Evolutionary conservation across 495 filamentous ascomycete species (phyloP), one percentile per base, ranked within the genome.

Genomic region (Tuber calosporum): DNA sequence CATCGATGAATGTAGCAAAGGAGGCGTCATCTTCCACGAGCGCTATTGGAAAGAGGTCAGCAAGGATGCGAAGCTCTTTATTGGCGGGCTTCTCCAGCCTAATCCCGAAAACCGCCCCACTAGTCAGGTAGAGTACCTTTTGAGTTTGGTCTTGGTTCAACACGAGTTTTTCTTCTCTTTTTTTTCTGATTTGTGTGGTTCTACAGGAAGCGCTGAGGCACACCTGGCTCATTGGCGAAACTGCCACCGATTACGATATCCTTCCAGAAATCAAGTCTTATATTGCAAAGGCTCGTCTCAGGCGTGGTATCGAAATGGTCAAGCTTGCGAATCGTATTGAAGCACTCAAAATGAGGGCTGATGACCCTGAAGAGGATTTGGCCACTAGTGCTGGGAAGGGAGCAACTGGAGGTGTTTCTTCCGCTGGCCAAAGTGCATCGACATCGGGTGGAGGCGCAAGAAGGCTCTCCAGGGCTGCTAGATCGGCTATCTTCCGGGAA

Each of bases 21-120:
- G 91, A n/a, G 88, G 90, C 67, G 92, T 98, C 73, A 89, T 97
- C 43, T 99, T 98, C 88, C 95, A 99, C 82, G 93, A 97, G 81
- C 90, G 95, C 41, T 99, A 98, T 84, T 99, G 95, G 95, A 93
- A 92, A 81, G 95, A 97, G 82, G 96, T 98, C 75, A 97, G 94
- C 82, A 86, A 90, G 72, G 94, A 99, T 74, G 95, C 94, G 76
- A 99, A 98, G 84, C 89, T 93, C 75, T 99, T 99, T 82, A 98
- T 99, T 82, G 84, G 89, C 68, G 85, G 85, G 67, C 87, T 99
- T 11, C 85, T 99, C 53, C 91, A 94, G 79, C 89, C 92, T 9
- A 86, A 91, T 74, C 91, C 94, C 0, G 85, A 89, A 43, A 88
- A 93, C 71, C 89, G 95, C 72, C 89, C 90, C 73, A 90, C 92